These are phyloP conservation scores for Cadophora malorum DNA, from an alignment of 2,329 filamentous ascomycete genomes.

Conservation along the genomic window DNA sequence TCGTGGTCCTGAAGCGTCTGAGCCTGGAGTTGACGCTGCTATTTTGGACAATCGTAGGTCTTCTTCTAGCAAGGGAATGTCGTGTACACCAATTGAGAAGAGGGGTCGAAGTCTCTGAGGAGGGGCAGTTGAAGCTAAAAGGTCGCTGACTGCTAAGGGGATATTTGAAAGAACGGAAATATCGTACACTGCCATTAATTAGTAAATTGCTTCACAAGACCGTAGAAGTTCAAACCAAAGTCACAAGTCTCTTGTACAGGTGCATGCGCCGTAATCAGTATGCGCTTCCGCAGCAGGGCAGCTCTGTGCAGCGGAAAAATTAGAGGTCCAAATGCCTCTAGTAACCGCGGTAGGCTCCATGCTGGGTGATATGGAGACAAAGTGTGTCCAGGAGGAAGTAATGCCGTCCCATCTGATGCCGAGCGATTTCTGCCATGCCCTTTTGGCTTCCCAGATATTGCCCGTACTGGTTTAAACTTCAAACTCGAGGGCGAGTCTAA, in stretches of 20 bases:
- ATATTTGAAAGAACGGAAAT: constrained; percentile 93
- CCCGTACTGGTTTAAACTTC: constrained; percentile 50
- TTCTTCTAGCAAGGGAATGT: constrained; percentile 79
- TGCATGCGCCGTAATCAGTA: constrained; percentile 84
- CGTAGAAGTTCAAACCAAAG: constrained; percentile 67
- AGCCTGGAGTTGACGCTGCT: constrained; percentile 44
- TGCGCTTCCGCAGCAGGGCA: constrained; percentile 83
- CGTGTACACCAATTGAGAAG: constrained; percentile 93
- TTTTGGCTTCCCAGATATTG: constrained; percentile 45
- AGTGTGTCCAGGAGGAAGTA: constrained; percentile 66
- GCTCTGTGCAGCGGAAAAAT: constrained; percentile 91
- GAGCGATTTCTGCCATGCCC: constrained; percentile 63
- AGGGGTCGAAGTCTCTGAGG: constrained; percentile 76
- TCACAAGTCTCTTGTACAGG: constrained; percentile 88
- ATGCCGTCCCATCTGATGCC: constrained; percentile 64
- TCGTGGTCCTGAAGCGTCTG: constrained; percentile 46
- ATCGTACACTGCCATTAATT: constrained; percentile 75
- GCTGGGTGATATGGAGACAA: constrained; percentile 85
- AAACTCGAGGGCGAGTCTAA: constrained; percentile 49
- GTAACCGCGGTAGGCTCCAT: constrained; percentile 76
- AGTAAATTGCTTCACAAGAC: constrained; percentile 6
- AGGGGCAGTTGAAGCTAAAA: constrained; percentile 67
- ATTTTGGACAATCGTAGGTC: constrained; percentile 58
- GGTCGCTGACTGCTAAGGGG: constrained; percentile 73
- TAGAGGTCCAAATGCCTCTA: constrained; percentile 87